These are phyloP conservation scores for Lotus japonicus DNA, from an alignment of 306 rosid genomes.

Conservation along the genomic window DNA sequence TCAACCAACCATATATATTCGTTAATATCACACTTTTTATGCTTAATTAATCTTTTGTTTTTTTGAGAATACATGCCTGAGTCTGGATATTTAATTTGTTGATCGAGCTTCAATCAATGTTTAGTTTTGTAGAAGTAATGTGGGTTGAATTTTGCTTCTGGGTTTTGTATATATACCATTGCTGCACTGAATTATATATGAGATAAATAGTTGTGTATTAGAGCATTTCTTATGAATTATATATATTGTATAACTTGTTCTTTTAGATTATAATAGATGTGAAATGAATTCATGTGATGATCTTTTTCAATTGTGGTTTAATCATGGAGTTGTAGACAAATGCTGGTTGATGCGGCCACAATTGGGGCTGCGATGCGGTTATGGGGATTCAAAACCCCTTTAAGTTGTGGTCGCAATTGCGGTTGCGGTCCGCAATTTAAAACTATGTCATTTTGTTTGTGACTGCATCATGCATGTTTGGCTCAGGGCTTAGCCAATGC, in stretches of 20 bases:
- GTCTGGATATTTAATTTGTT: slow-evolving; percentile 1
- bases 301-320: background rate
- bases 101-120: background rate
- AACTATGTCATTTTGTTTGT: background rate
- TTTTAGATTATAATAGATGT: background rate
- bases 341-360: too few relatives aligned
- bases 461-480: background rate
- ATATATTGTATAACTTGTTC: background rate
- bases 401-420: too few relatives aligned
- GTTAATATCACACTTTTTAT: background rate
- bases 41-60: background rate
- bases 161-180: background rate
- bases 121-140: background rate
- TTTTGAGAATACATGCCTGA: background rate
- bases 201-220: too few relatives aligned
- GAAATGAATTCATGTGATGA: background rate
- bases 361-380: too few relatives aligned
- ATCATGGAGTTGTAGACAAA: too few relatives aligned
- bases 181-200: too few relatives aligned
- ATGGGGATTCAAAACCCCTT: too few relatives aligned
- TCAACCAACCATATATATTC: background rate
- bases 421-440: too few relatives aligned
- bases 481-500: slow-evolving; percentile 6
- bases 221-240: background rate
- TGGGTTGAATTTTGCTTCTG: slow-evolving; percentile 23